phyloP scores from a whole-genome alignment of 352 stramenopile genomes.

The Pythium diclinum region DNA sequence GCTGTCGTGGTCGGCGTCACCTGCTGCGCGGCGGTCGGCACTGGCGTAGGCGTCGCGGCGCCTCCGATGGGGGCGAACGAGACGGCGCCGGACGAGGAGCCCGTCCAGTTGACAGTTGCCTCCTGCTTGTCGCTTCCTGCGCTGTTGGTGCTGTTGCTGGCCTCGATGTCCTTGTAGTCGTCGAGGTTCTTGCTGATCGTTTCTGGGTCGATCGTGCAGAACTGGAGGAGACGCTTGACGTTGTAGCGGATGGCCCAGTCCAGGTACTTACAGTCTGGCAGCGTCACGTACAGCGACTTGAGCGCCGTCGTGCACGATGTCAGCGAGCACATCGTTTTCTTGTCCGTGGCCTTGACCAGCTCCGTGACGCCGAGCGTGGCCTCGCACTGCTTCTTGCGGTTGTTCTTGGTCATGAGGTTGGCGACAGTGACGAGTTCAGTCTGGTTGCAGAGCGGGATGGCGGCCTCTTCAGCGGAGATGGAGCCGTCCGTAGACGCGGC shows the following conservation, averaged over 20 bases:
- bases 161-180: slow-evolving; percentile 1
- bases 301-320: slow-evolving; percentile 48
- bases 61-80: slow-evolving; percentile 3
- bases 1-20: neutral
- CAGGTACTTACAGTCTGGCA: slow-evolving; percentile 61
- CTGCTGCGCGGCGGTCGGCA: neutral
- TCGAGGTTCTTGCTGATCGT: slow-evolving; percentile 19
- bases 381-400: slow-evolving; percentile 56
- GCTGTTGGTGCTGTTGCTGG: slow-evolving; percentile 2
- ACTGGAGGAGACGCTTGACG: slow-evolving; percentile 39
- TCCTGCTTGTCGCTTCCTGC: neutral
- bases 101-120: slow-evolving; percentile 1
- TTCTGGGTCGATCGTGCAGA: slow-evolving; percentile 43
- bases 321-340: slow-evolving; percentile 40
- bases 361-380: slow-evolving; percentile 41
- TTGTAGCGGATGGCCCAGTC: slow-evolving; percentile 48
- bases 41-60: neutral
- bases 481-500: slow-evolving; percentile 21
- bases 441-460: slow-evolving; percentile 44
- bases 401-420: slow-evolving; percentile 41
- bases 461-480: slow-evolving; percentile 10
- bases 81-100: neutral
- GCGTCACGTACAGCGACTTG: slow-evolving; percentile 50
- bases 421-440: slow-evolving; percentile 38
- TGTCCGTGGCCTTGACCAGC: slow-evolving; percentile 40